Percentiles rank a stretch among this genome's conserved stretches.
phyloP scores from a whole-genome alignment of 805 yeast species.

The Lachancea fermentati region DNA sequence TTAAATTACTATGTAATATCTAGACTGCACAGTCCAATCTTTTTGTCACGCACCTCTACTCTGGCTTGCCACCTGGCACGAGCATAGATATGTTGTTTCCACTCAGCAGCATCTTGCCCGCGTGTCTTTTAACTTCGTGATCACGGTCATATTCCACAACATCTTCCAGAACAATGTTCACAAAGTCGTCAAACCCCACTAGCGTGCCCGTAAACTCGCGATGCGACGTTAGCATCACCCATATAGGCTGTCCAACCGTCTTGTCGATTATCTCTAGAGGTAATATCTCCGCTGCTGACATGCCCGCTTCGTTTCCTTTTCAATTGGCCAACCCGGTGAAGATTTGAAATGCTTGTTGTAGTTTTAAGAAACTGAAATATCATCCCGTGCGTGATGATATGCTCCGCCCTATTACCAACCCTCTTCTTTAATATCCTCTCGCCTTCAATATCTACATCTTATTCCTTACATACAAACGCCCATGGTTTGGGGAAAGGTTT shows the following conservation, averaged over 20 bases:
- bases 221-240: slow-evolving; percentile 60
- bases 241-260: slow-evolving; percentile 72
- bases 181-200: slow-evolving; percentile 92
- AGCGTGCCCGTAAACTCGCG: slow-evolving; percentile 85
- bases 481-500: too few species aligned
- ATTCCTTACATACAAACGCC: too few species aligned
- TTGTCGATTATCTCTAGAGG: slow-evolving; percentile 87
- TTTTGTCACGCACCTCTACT: background rate
- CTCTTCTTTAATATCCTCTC: too few species aligned
- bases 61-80: slow-evolving; percentile 44
- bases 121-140: slow-evolving; percentile 39
- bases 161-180: slow-evolving; percentile 81
- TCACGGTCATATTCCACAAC: slow-evolving; percentile 39
- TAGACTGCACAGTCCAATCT: background rate
- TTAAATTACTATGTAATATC: background rate
- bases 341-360: too few species aligned
- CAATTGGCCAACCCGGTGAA: too few species aligned
- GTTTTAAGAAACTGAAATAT: background rate
- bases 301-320: background rate
- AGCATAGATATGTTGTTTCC: slow-evolving; percentile 72
- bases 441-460: too few species aligned
- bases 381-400: too few species aligned
- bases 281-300: slow-evolving; percentile 31
- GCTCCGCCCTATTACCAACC: too few species aligned
- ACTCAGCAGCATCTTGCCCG: slow-evolving; percentile 59